Conservation (phyloP, 176 grass and related monocot genomes). For the Poa annua region DNA sequence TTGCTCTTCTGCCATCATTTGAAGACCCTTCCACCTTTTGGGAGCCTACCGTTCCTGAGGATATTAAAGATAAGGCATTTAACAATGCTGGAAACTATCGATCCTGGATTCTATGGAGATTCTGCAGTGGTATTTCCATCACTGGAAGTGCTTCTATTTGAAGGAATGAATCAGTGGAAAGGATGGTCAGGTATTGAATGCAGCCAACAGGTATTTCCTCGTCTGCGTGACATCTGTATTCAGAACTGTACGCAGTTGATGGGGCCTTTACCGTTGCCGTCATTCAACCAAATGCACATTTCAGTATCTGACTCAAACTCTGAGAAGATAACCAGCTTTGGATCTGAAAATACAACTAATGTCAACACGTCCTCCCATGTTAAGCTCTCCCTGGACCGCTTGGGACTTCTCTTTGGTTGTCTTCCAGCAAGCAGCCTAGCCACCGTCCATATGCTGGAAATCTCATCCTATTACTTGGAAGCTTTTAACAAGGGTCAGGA, state of each 20-base stretch:
- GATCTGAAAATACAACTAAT: background rate
- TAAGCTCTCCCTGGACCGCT: constrained; percentile 6
- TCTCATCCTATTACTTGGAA: constrained; percentile 16
- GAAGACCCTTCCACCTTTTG: constrained; percentile 42
- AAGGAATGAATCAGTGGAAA: constrained; percentile 37
- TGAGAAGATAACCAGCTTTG: background rate
- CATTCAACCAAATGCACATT: constrained; percentile 5
- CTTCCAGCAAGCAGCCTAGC: constrained; percentile 3
- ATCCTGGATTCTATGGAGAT: constrained; percentile 42
- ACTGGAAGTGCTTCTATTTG: constrained; percentile 41
- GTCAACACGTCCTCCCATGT: background rate
- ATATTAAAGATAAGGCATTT: constrained; percentile 37
- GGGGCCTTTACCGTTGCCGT: constrained; percentile 15
- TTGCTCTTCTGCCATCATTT: constrained; percentile 24
- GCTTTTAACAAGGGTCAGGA: constrained; percentile 27
- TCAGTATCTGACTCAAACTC: background rate
- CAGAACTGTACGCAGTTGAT: background rate
- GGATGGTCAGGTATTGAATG: background rate
- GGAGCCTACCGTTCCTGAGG: constrained; percentile 42
- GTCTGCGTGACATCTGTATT: background rate
- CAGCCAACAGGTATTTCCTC: background rate
- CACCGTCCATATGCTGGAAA: background rate
- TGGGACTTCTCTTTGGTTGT: constrained; percentile 7
- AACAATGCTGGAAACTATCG: constrained; percentile 22
- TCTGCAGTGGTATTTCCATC: constrained; percentile 31